Evolutionary conservation across 1,139 yeast genomes (phyloP).

Genomic region (Meyerozyma carpophila): DNA sequence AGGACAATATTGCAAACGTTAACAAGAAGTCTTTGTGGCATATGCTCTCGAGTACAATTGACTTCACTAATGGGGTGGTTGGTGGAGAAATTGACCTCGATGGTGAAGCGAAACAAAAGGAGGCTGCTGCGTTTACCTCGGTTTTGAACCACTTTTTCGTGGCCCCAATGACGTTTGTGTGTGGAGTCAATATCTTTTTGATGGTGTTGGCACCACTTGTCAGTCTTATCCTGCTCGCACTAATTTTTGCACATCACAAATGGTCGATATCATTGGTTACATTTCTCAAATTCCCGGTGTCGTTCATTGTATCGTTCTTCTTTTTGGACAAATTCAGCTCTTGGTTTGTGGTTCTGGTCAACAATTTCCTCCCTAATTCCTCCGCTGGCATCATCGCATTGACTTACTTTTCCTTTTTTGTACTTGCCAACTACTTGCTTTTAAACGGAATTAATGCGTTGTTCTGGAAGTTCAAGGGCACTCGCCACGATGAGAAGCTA

Average conservation of each 20-base stretch:
- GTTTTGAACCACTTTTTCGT: slow-evolving; percentile 56
- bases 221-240: slow-evolving; percentile 40
- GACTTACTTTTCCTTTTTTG: slow-evolving; percentile 42
- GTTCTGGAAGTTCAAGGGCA: slow-evolving; percentile 45
- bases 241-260: slow-evolving; percentile 43
- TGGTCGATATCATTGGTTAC: slow-evolving; percentile 50
- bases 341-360: slow-evolving; percentile 27
- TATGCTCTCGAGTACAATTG: slow-evolving; percentile 70
- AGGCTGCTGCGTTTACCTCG: slow-evolving; percentile 59
- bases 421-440: slow-evolving; percentile 51
- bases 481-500: slow-evolving; percentile 68
- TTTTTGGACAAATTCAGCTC: slow-evolving; percentile 31
- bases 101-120: slow-evolving; percentile 17
- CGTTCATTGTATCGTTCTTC: slow-evolving; percentile 26
- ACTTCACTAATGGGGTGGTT: slow-evolving; percentile 40
- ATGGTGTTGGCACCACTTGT: slow-evolving; percentile 53
- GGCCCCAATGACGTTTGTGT: slow-evolving; percentile 42
- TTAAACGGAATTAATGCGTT: slow-evolving; percentile 42
- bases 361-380: slow-evolving; percentile 59
- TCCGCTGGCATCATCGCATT: slow-evolving; percentile 31
- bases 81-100: slow-evolving; percentile 37
- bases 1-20: slow-evolving; percentile 65
- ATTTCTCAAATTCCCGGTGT: slow-evolving; percentile 13
- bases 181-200: slow-evolving; percentile 43
- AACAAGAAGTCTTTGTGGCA: slow-evolving; percentile 70